Evolutionary conservation across 805 yeast species (phyloP).

Genomic region (Priceomyces melissophilus): DNA sequence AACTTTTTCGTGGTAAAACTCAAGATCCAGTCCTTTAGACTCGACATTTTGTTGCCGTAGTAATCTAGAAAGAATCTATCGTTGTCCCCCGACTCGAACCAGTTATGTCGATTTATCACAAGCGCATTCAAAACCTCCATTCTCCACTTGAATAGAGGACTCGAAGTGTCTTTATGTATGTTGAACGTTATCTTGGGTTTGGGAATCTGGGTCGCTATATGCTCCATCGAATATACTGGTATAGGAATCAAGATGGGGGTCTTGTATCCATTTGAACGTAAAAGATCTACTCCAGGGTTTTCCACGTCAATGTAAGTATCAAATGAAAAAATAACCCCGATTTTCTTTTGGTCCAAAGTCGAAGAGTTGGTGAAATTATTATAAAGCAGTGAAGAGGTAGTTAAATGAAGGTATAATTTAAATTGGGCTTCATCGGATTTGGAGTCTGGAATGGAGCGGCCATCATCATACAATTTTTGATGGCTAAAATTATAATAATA

Average conservation of each 20-base stretch:
- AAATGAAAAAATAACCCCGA: constrained; percentile 34
- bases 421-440: neutral
- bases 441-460: constrained; percentile 16
- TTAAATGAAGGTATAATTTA: constrained; percentile 22
- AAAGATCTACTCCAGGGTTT: constrained; percentile 35
- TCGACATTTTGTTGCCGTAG: constrained; percentile 27
- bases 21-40: constrained; percentile 24
- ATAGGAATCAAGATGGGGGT: constrained; percentile 36
- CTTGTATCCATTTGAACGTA: constrained; percentile 18
- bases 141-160: constrained; percentile 30
- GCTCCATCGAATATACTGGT: constrained; percentile 33
- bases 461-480: constrained; percentile 49
- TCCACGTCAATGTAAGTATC: constrained; percentile 29
- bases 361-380: constrained; percentile 25
- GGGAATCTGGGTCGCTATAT: constrained; percentile 19
- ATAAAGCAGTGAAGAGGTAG: constrained; percentile 32
- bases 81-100: constrained; percentile 13
- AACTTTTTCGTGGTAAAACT: constrained; percentile 17
- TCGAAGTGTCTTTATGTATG: constrained; percentile 12
- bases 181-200: constrained; percentile 16
- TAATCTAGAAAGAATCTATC: constrained; percentile 17
- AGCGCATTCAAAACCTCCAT: constrained; percentile 25
- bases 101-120: constrained; percentile 25
- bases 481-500: constrained; percentile 68
- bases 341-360: constrained; percentile 13